Conservation (phyloP, 352 stramenopile genomes). For the Globisporangium lucens region DNA sequence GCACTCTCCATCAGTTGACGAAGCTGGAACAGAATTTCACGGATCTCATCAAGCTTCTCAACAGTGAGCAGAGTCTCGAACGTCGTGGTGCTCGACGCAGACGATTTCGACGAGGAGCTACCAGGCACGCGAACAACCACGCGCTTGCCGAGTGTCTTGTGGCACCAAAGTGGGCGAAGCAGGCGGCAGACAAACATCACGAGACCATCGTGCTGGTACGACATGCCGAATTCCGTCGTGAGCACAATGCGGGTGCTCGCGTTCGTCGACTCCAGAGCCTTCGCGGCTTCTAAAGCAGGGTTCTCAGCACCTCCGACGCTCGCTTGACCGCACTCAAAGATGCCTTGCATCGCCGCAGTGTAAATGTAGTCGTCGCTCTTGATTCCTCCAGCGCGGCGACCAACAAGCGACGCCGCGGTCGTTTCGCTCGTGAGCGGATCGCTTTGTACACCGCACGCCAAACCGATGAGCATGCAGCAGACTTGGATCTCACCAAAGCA, state of each 20-base stretch:
- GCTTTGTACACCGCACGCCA: slow-evolving; percentile 82
- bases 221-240: slow-evolving; percentile 85
- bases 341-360: slow-evolving; percentile 68
- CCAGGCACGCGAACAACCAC: slow-evolving; percentile 25
- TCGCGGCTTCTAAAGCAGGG: slow-evolving; percentile 28
- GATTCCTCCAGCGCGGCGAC: slow-evolving; percentile 35
- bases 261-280: slow-evolving; percentile 19
- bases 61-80: slow-evolving; percentile 44
- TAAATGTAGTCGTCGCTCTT: slow-evolving; percentile 84
- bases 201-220: slow-evolving; percentile 83
- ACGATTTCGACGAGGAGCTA: slow-evolving; percentile 21
- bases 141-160: slow-evolving; percentile 53
- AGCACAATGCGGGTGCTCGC: slow-evolving; percentile 75
- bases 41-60: slow-evolving; percentile 66
- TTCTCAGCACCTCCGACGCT: slow-evolving; percentile 26
- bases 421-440: slow-evolving; percentile 67
- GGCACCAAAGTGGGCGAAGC: slow-evolving; percentile 72
- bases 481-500: slow-evolving; percentile 85
- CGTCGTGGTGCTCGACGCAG: slow-evolving; percentile 19
- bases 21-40: slow-evolving; percentile 81
- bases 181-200: slow-evolving; percentile 78
- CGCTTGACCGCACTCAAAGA: slow-evolving; percentile 80
- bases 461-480: slow-evolving; percentile 84
- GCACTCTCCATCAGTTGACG: slow-evolving; percentile 79
- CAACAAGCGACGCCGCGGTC: slow-evolving; percentile 46